Base-by-base conservation (phyloP, 768 basidiomycete genomes). In the Suillus hirtellus region DNA sequence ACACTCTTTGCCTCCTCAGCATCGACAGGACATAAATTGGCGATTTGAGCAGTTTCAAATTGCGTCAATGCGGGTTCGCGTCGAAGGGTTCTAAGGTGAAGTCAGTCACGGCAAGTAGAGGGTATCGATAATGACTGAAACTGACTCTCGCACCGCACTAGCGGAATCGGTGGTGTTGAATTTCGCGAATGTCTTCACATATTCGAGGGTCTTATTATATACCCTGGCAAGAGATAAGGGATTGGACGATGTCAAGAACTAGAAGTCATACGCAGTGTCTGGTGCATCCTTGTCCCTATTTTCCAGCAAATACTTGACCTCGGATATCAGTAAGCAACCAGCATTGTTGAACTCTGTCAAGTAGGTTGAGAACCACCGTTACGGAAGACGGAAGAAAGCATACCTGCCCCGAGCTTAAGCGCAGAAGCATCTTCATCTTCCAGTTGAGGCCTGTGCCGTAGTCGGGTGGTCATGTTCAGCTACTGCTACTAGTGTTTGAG, bases 1-100 rank as follows among this genome's bases (percentile, higher is more conserved):
- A 95, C 84, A 69, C 94, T 94, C 79, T 95, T 96, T 34, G 94
- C 90, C 75, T 96, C 95, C 68, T 96, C 95, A 4, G 92, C 84
- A 63, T 88, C 87, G 46, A 88, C 91, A 15, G 95, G 95, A 71
- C 92, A 94, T 61, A 96, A 76, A 70, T 96, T 96, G 17, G 93
- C 93, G 60, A 96, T 91, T 72, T 96, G 95, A 2, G 94, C 93
- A 4, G 91, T 91, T 79, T 96, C 95, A 68, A 95, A 96, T 70
- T 92, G 92, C 2, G 93, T 93, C 44, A 96, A 73, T 2, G 86
- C 86, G 0, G 88, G 85, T 70, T 95, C 92, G 67, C 92, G 81
- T 59, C 90, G 84, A 8, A 96, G 77, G 1, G 90, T 92, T 71
- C 93, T 94, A 66, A 35, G 46, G 42, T 19, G 40, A 42, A 12